Evolutionary conservation across 345 rosid genomes (phyloP), one percentile per base, ranked within the genome.

Genomic region (Lenwebbia sp.): DNA sequence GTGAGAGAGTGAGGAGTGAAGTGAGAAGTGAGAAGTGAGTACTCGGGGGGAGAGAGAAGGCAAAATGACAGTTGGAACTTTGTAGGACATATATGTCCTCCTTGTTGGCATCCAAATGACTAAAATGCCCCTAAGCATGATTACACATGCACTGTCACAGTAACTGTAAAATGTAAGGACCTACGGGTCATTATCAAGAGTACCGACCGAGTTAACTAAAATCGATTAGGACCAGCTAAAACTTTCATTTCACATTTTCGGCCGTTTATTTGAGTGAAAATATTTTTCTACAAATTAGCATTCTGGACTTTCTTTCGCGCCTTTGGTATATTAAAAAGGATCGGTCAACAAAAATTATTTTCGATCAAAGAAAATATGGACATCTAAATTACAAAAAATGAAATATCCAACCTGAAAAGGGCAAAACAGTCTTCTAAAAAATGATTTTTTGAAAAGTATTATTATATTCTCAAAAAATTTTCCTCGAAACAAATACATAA

Each of bases 41-140:
- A 9, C 47, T 19, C 19, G 1, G 8, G 25, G 57, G 30, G 58
- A n/a, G 55, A 15, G 33, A 10, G 10, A 33, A 15, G 23, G 10
- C 52, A 74, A 85, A 81, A 47, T 90, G 91, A 89, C 92, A 83
- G 91, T 86, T 91, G 86, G 57, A 33, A 28, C 76, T 86, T 78
- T 33, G 26, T 44, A 26, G 57, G 87, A 85, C 87, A 11, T 1
- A 17, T 11, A 26, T 85, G 84, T 37, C 87, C 87, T 8, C 33
- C 41, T 13, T 1, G 23, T 52, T 56, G 41, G 49, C 37, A 1
- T 1, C 22, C 22, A 85, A 55, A 74, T 74, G 83, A 37, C 23
- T 50, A 6, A 44, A 26, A 0, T 44, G 5, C 81, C 52, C 47
- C 78, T 17, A 44, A 8, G 5, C 74, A 33, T 33, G 78, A 33